Evolutionary conservation across 179 eudicot species (phyloP).

Genomic region (Amaranthus tricolor): DNA sequence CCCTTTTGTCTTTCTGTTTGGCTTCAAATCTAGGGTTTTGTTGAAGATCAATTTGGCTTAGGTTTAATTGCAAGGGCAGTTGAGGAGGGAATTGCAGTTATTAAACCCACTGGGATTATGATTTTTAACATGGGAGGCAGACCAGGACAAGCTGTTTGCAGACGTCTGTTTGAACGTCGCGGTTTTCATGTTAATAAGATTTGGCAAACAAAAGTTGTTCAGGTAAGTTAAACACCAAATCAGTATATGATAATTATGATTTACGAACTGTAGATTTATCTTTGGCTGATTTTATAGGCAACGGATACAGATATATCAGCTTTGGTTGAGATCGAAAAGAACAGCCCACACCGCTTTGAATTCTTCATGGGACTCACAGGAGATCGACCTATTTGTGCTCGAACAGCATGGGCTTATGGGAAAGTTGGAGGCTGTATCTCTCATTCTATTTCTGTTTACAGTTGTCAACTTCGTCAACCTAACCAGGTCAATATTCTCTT

Average conservation of each 20-base stretch:
- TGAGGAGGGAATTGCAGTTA: constrained; percentile 95
- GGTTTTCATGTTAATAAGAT: constrained; percentile 82
- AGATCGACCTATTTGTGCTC: constrained; percentile 96
- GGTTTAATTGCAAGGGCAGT: constrained; percentile 97
- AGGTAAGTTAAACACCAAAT: constrained; percentile 40
- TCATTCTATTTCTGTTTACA: constrained; percentile 93
- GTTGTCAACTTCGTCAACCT: constrained; percentile 91
- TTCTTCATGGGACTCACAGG: constrained; percentile 98
- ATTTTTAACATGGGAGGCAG: constrained; percentile 99
- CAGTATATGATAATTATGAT: not conserved
- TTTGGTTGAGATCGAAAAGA: constrained; percentile 93
- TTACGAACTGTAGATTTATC: constrained; percentile 14
- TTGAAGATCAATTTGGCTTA: constrained; percentile 97
- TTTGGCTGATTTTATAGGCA: constrained; percentile 58
- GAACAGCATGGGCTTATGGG: constrained; percentile 99
- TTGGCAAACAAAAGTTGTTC: constrained; percentile 98
- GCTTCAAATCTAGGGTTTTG: constrained; percentile 64
- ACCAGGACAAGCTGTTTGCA: constrained; percentile 98
- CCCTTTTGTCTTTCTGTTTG: not conserved
- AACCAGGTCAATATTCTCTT: constrained; percentile 52
- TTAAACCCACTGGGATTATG: constrained; percentile 92
- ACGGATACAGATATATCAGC: constrained; percentile 96
- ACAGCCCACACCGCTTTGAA: constrained; percentile 97
- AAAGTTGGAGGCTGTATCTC: constrained; percentile 94
- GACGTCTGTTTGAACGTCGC: constrained; percentile 93